Base-by-base conservation (phyloP, 1,284 basidiomycete genomes). In the Microstroma glucosiphilum region DNA sequence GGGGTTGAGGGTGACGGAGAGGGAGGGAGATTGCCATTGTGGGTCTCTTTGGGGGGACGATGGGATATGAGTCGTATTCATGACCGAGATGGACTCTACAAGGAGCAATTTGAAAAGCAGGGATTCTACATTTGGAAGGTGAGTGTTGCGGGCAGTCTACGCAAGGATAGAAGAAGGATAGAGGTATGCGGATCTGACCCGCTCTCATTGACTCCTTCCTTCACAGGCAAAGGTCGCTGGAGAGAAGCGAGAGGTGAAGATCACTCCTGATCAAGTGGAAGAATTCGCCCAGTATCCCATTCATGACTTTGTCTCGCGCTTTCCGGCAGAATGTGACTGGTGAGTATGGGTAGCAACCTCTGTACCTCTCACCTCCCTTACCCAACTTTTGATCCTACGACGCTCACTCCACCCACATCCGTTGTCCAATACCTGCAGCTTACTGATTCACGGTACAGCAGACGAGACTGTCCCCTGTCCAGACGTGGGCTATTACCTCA, bases 21-120 rank as follows among this genome's bases (percentile, higher is more conserved):
- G 21, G 17, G 6, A 17, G 17, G 17, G 17, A 26, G 21, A 6
- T 25, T 25, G 21, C 80, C 87, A 71, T 78, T 90, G 91, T 82
- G 91, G 25, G 68, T 70, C 1, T 63, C 54, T 0, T 25, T 74
- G 1, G 58, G 64, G 19, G 66, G 65, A 9, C 55, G 72, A 0
- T 74, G 70, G 64, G 63, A 67, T 8, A 74, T 74, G 72, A 23
- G 56, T 11, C 54, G 67, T 53, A 71, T 73, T 9, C 68, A 65
- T 58, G 71, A 73, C 23, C 63, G 70, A 1, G 65, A 69, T 55
- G 58, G 58, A 1, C 37, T 61, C 12, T 72, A 73, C 43, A 49
- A 53, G 1, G 60, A 63, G 0, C 69, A 65, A 0, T 73, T 75
- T 58, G 64, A 58, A 1, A 58, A 65, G 30, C 64, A 73, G 30